phyloP scores from a whole-genome alignment of 2,329 filamentous ascomycete genomes.

The Pyrenophora teres region DNA sequence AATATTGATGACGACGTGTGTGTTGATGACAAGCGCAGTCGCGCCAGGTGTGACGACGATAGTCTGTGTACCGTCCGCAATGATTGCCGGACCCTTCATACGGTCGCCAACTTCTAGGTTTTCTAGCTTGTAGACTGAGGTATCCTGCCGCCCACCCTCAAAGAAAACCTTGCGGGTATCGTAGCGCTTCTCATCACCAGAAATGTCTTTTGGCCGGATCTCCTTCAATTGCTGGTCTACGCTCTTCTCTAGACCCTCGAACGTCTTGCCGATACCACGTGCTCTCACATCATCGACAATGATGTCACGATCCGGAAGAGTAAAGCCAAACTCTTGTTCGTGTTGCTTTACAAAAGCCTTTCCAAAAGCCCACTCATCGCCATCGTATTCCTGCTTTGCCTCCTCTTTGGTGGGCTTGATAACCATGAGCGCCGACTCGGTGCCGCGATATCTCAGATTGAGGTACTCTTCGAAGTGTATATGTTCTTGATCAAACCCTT shows the following conservation, averaged over 20 bases:
- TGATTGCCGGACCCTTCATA: constrained; percentile 79
- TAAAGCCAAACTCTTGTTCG: constrained; percentile 92
- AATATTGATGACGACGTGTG: constrained; percentile 87
- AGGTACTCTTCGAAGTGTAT: constrained; percentile 90
- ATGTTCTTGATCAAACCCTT: constrained; percentile 76
- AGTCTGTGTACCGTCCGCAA: constrained; percentile 87
- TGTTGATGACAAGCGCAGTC: constrained; percentile 76
- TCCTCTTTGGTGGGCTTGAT: constrained; percentile 71
- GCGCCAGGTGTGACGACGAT: constrained; percentile 85
- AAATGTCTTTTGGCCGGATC: constrained; percentile 63
- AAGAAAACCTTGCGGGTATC: constrained; percentile 78
- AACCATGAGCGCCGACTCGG: constrained; percentile 89
- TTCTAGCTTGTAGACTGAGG: constrained; percentile 81
- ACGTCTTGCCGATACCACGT: constrained; percentile 86
- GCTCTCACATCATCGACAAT: constrained; percentile 90
- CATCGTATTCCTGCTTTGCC: constrained; percentile 61
- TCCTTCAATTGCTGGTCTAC: constrained; percentile 81
- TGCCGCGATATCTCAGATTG: constrained; percentile 90
- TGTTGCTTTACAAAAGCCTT: constrained; percentile 85
- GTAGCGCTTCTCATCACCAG: constrained; percentile 66
- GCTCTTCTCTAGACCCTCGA: constrained; percentile 76
- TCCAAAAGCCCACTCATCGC: constrained; percentile 79
- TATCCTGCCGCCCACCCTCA: constrained; percentile 76
- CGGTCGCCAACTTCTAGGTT: constrained; percentile 73
- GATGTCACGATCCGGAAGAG: constrained; percentile 80